These are phyloP conservation scores for Parastagonospora nodorum DNA, from an alignment of 2,329 filamentous ascomycete species.

Conservation along the genomic window DNA sequence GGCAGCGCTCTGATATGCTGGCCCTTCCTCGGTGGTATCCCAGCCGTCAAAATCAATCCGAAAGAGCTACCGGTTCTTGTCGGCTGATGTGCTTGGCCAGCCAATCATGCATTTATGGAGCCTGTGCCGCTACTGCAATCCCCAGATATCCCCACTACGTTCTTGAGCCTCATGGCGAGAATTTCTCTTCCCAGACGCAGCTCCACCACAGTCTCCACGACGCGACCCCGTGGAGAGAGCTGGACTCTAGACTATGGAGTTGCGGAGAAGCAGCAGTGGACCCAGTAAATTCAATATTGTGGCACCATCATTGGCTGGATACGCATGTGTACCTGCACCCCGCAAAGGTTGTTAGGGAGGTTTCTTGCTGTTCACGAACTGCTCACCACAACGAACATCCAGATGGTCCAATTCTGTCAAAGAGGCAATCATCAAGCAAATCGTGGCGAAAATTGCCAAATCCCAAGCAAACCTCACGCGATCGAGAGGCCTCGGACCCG, in stretches of 20 bases:
- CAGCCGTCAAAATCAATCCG: slow-evolving; percentile 17
- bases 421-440: slow-evolving; percentile 1
- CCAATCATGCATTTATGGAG: slow-evolving; percentile 17
- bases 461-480: slow-evolving; percentile 3
- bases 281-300: background rate
- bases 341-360: slow-evolving; percentile 2
- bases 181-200: slow-evolving; percentile 10
- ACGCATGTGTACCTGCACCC: slow-evolving; percentile 2
- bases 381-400: background rate
- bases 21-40: slow-evolving; percentile 6
- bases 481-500: slow-evolving; percentile 1
- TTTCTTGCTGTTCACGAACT: background rate
- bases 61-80: slow-evolving; percentile 21
- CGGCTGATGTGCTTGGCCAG: slow-evolving; percentile 1
- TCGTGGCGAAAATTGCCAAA: slow-evolving; percentile 5
- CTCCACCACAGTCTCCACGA: slow-evolving; percentile 29
- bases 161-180: slow-evolving; percentile 35
- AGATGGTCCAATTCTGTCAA: background rate
- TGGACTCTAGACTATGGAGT: slow-evolving; percentile 7
- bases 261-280: background rate
- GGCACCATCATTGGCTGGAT: background rate
- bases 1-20: slow-evolving; percentile 17
- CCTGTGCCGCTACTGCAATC: background rate
- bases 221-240: slow-evolving; percentile 30
- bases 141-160: slow-evolving; percentile 18